Base-by-base conservation (phyloP, 805 yeast genomes). In the Candida silvatica region DNA sequence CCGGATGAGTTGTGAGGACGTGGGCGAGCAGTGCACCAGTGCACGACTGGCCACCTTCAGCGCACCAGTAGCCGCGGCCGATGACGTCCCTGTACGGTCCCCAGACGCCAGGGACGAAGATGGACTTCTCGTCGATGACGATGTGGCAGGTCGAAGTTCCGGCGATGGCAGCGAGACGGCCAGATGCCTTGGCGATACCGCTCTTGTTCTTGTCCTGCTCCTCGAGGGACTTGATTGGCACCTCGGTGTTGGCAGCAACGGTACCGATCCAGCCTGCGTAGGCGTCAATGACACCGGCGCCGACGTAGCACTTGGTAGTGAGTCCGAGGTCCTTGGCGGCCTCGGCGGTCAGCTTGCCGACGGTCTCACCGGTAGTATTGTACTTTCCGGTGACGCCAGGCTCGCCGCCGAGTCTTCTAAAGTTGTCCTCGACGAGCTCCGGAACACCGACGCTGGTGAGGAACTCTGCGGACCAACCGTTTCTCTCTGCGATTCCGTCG, bases 181-280 rank as follows among this genome's bases (percentile, higher is more conserved):
- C 94, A 45, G 80, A 69, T 4, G 92, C 76, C 27, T 71, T 68
- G 28, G 69, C 71, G 46, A 81, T 67, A 5, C 74, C 74, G 2
- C 38, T 37, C 25, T 56, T 53, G 28, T 61, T 62, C 29, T 64
- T 56, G 39, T 74, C 79, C 40, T 66, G 67, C 38, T 71, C 69
- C 4, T 63, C 64, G 41, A 69, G 59, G n/a, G 62, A 60, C 0
- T 74, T 73, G 36, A 77, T 67, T 20, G 68, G 64, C 4, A 62
- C 52, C 43, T 80, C 84, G 4, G 86, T 77, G 46, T 78, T 77
- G 1, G 94, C 95, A 19, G 97, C 98, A 39, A 90, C 95, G 1
- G 97, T 92, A 37, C 98, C 98, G 37, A 92, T 75, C 97, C 97
- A 92, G 30, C 98, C 98, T 4, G 97, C 94, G 54, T 92, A 92